phyloP scores from a whole-genome alignment of 2,329 filamentous ascomycete species.

The Aureobasidium sp. region DNA sequence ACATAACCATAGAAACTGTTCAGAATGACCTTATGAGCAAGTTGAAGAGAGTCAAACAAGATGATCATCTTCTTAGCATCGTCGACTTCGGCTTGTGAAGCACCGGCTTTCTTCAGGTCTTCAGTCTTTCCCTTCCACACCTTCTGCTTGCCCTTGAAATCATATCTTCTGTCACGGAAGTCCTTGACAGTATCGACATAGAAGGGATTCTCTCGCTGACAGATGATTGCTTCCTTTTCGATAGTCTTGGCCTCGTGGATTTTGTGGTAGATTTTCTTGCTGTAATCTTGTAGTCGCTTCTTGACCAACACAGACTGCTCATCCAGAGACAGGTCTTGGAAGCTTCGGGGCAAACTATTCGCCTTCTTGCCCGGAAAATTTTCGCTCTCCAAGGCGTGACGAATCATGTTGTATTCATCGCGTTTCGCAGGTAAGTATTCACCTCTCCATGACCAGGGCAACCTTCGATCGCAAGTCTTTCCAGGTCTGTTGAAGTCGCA shows the following conservation, averaged over 20 bases:
- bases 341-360: conserved; percentile 63
- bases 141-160: conserved; percentile 97
- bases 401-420: conserved; percentile 99
- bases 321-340: conserved; percentile 71
- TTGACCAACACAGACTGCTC: conserved; percentile 76
- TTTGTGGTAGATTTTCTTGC: conserved; percentile 99
- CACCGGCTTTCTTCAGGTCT: conserved; percentile 73
- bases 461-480: conserved; percentile 88
- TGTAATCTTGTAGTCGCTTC: conserved; percentile 86
- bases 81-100: conserved; percentile 69
- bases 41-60: conserved; percentile 87
- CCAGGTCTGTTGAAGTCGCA: conserved; percentile 98
- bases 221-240: conserved; percentile 93
- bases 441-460: conserved; percentile 98
- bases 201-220: conserved; percentile 95
- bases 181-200: conserved; percentile 94
- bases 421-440: conserved; percentile 93
- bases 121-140: conserved; percentile 98
- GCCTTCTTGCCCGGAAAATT: conserved; percentile 75
- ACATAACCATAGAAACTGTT: conserved; percentile 99
- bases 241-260: conserved; percentile 93
- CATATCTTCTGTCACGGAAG: conserved; percentile 94
- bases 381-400: conserved; percentile 84
- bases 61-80: conserved; percentile 98
- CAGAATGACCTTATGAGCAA: conserved; percentile 97